These are phyloP conservation scores for Themeda triandra DNA, from an alignment of 176 grass and related monocot species.

Conservation along the genomic window DNA sequence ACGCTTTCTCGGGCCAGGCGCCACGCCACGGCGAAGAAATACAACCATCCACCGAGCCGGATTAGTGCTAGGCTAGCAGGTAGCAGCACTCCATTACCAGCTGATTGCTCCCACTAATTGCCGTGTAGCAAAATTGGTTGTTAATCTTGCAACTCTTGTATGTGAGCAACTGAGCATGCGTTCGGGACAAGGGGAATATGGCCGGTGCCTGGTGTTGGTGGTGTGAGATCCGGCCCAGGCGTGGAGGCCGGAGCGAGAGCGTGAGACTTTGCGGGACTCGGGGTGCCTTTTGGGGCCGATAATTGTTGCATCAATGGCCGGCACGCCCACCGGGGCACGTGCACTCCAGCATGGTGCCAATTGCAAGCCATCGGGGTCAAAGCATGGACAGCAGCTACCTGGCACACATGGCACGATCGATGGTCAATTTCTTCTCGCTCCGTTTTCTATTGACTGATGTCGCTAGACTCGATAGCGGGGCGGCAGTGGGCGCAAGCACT, in stretches of 20 bases:
- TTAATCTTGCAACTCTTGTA: too few relatives aligned
- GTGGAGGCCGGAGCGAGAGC: background rate
- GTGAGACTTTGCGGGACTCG: background rate
- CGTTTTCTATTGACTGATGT: too few relatives aligned
- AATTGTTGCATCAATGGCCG: conserved; percentile 32
- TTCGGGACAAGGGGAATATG: too few relatives aligned
- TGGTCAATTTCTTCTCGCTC: background rate
- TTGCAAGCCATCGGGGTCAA: background rate
- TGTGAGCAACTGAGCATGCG: too few relatives aligned
- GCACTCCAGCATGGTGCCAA: background rate
- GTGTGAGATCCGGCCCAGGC: too few relatives aligned
- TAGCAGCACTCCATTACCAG: background rate
- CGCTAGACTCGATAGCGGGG: too few relatives aligned
- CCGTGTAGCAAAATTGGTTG: too few relatives aligned
- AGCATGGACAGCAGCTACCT: background rate
- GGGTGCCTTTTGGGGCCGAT: background rate
- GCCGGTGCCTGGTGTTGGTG: too few relatives aligned
- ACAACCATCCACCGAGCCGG: background rate
- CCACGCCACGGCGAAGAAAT: background rate
- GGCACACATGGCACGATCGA: background rate
- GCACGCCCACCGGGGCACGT: background rate
- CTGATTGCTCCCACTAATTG: background rate
- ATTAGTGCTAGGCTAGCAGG: too few relatives aligned
- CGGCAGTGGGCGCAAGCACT: too few relatives aligned
- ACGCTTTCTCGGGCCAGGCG: conserved; percentile 20